Evolutionary conservation across 805 yeast species (phyloP).

Genomic region (Kodamaea kaohsiungensis): DNA sequence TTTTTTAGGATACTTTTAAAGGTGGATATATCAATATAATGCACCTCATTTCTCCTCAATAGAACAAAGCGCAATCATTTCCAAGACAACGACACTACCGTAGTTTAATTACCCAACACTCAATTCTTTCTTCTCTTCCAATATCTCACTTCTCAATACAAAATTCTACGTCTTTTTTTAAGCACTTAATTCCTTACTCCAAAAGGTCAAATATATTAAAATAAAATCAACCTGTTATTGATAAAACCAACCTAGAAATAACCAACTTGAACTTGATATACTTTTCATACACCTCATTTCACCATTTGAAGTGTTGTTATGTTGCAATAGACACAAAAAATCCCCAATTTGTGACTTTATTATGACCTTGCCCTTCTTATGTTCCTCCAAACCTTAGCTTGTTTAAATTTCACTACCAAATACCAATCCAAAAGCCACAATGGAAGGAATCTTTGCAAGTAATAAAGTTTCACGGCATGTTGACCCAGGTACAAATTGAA

Average conservation of each 20-base stretch:
- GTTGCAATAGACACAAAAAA: neutral
- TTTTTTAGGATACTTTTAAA: too few species aligned
- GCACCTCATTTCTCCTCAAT: too few species aligned
- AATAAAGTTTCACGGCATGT: slow-evolving; percentile 19
- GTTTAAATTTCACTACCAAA: slow-evolving; percentile 26
- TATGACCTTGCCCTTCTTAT: neutral
- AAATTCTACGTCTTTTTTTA: too few species aligned
- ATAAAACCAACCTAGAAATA: too few species aligned
- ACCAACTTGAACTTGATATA: neutral
- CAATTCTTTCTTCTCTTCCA: too few species aligned
- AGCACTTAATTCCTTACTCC: too few species aligned
- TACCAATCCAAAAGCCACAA: slow-evolving; percentile 24
- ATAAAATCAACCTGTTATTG: neutral
- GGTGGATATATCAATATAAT: too few species aligned
- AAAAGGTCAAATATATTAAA: neutral
- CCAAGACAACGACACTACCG: too few species aligned
- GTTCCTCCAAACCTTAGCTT: slow-evolving; percentile 21
- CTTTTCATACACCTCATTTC: neutral
- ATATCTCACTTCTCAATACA: too few species aligned
- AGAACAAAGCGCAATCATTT: too few species aligned
- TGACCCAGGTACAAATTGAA: slow-evolving; percentile 33
- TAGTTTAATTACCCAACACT: too few species aligned
- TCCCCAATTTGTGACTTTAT: neutral
- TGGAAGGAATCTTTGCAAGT: slow-evolving; percentile 22
- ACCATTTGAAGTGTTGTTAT: neutral